Percentiles rank a stretch among this genome's conserved stretches.
Conservation (phyloP, 75 land plant genomes). For the Gnetum montanum region DNA sequence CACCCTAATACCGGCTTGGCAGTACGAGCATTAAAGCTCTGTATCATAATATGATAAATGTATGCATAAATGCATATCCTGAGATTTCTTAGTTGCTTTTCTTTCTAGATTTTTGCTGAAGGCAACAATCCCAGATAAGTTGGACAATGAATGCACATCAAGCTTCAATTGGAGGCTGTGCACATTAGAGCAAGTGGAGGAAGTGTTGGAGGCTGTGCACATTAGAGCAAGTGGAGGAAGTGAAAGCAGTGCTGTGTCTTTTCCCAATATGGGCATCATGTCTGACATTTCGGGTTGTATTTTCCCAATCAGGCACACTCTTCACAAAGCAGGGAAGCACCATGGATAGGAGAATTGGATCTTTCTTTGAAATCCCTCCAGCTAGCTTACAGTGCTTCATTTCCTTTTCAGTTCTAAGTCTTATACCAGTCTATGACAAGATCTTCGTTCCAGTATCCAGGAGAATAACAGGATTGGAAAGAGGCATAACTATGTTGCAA, state of each 20-base stretch:
- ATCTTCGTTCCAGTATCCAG: constrained; percentile 24
- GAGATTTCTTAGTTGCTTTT: too few species aligned
- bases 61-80: not conserved
- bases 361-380: constrained; percentile 21
- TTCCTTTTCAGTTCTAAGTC: constrained; percentile 12
- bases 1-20: not conserved
- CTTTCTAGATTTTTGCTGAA: constrained; percentile 33
- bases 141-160: not conserved
- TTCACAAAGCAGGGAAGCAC: constrained; percentile 38
- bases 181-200: constrained; percentile 22
- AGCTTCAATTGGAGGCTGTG: constrained; percentile 13
- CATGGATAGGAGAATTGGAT: constrained; percentile 22
- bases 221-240: too few species aligned
- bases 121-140: constrained; percentile 19
- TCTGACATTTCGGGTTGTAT: constrained; percentile 27
- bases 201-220: too few species aligned
- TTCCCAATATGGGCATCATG: constrained; percentile 39
- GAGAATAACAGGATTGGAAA: constrained; percentile 7
- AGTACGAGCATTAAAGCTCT: not conserved
- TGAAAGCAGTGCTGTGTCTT: constrained; percentile 28
- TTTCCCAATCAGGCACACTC: constrained; percentile 37
- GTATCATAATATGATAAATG: not conserved
- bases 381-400: constrained; percentile 30
- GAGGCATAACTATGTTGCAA: constrained; percentile 35
- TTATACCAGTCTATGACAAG: constrained; percentile 30